Base-by-base conservation (phyloP, 148 eudicot genomes). In the Fagopyrum tataricum region DNA sequence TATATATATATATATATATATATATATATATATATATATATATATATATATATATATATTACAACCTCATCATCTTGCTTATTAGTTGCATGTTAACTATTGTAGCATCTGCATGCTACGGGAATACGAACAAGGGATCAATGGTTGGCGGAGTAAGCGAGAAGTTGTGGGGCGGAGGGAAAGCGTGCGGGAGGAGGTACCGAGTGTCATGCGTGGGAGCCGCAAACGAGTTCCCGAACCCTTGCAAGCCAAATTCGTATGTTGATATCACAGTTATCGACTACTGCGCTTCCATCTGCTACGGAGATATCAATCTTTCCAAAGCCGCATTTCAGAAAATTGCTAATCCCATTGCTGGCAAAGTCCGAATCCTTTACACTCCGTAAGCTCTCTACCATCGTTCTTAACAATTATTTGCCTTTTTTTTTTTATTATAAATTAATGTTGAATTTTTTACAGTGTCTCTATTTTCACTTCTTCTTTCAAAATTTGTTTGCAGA, bases 71-170 rank as follows among this genome's bases (percentile, higher is more conserved):
- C 31, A 2, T 26, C 2, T 26, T 26, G 31, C 31, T 26, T 26
- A 26, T 26, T 26, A 26, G 31, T 26, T 26, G 31, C 31, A 26
- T 26, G 31, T 26, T n/a, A n/a, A n/a, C n/a, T 26, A 26, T 26
- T 26, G 31, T 26, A 61, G 67, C 14, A n/a, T 61, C 49, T 9
- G 49, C 49, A 3, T 46, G 49, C 49, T 46, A 46, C 13, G 49
- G 49, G 49, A 46, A 20, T 2, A 61, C 4, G 24, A 37, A 37
- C 24, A 20, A 79, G 44, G 82, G 82, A 10, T 51, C 69, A 4
- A 79, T 88, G 86, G 84, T 88, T 12, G 89, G 87, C 0, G 86
- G 85, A 0, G 91, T 85, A 1, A 82, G 85, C 10, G 85, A 81
- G 61, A 23, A 74, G 1, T 51, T 87, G 48, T 87, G 83, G 85